These are phyloP conservation scores for Syncephalastrum contaminatum DNA, from an alignment of 371 early-diverging fungal genomes.

Conservation along the genomic window DNA sequence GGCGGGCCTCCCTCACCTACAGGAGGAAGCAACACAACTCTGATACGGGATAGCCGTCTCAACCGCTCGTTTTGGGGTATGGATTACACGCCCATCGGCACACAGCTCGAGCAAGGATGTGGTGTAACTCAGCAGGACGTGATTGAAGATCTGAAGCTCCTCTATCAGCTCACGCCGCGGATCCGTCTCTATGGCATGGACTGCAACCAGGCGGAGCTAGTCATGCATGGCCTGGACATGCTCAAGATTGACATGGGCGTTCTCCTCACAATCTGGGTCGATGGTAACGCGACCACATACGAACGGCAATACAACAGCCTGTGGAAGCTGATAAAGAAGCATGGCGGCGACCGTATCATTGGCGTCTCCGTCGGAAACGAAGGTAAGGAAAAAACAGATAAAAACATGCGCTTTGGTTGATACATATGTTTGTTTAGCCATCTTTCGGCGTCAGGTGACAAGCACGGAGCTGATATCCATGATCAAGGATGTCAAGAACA, in stretches of 20 bases:
- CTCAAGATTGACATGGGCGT: slow-evolving; percentile 40
- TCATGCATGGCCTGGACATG: slow-evolving; percentile 30
- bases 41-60: slow-evolving; percentile 12
- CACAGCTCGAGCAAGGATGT: slow-evolving; percentile 34
- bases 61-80: slow-evolving; percentile 47
- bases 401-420: slow-evolving; percentile 4
- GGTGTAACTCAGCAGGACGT: slow-evolving; percentile 32
- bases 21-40: slow-evolving; percentile 2
- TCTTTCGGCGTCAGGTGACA: slow-evolving; percentile 55
- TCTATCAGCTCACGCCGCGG: slow-evolving; percentile 42
- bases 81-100: slow-evolving; percentile 46
- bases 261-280: slow-evolving; percentile 46
- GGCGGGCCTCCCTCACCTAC: not conserved
- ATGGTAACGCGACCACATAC: slow-evolving; percentile 30
- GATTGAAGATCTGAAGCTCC: slow-evolving; percentile 36
- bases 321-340: slow-evolving; percentile 24
- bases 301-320: slow-evolving; percentile 36
- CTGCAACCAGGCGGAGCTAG: slow-evolving; percentile 36
- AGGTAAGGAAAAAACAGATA: slow-evolving; percentile 11
- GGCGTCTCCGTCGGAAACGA: slow-evolving; percentile 53
- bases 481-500: slow-evolving; percentile 39
- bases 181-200: slow-evolving; percentile 53
- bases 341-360: slow-evolving; percentile 34
- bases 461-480: slow-evolving; percentile 24
- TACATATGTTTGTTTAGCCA: slow-evolving; percentile 14